Evolutionary conservation across 495 filamentous ascomycete genomes (phyloP).

Genomic region (Penicillium malachiteum): DNA sequence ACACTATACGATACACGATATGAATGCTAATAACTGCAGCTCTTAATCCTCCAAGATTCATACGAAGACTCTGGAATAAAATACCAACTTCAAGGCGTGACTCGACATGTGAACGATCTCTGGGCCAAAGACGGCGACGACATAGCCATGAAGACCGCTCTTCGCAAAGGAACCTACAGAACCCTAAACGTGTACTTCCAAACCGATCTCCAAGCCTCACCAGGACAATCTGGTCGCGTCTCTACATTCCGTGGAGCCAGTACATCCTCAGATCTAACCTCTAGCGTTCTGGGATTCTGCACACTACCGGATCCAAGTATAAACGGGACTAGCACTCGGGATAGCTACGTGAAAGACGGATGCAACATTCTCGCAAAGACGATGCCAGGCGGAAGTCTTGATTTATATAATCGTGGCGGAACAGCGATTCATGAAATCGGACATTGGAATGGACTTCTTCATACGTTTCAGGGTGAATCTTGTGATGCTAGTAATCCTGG

Average conservation of each 20-base stretch:
- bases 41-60: slow-evolving; percentile 42
- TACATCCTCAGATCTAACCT: slow-evolving; percentile 19
- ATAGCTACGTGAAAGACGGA: slow-evolving; percentile 48
- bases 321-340: slow-evolving; percentile 31
- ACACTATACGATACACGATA: too few species aligned
- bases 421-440: slow-evolving; percentile 58
- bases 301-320: slow-evolving; percentile 43
- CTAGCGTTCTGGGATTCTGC: slow-evolving; percentile 50
- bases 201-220: slow-evolving; percentile 39
- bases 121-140: slow-evolving; percentile 66
- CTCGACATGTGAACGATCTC: slow-evolving; percentile 69
- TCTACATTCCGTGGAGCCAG: slow-evolving; percentile 6
- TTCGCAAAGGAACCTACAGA: slow-evolving; percentile 53
- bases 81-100: slow-evolving; percentile 63
- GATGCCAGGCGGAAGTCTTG: slow-evolving; percentile 47
- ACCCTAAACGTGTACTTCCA: slow-evolving; percentile 56
- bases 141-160: slow-evolving; percentile 59
- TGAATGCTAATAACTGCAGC: slow-evolving; percentile 15
- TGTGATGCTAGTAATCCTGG: slow-evolving; percentile 42
- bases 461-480: slow-evolving; percentile 54
- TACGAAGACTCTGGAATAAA: slow-evolving; percentile 45
- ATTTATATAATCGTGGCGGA: slow-evolving; percentile 48
- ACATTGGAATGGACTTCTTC: slow-evolving; percentile 59
- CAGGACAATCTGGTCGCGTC: slow-evolving; percentile 19
- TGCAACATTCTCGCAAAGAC: slow-evolving; percentile 53